phyloP scores from a whole-genome alignment of 805 yeast species.

The Dipodascus albidus region DNA sequence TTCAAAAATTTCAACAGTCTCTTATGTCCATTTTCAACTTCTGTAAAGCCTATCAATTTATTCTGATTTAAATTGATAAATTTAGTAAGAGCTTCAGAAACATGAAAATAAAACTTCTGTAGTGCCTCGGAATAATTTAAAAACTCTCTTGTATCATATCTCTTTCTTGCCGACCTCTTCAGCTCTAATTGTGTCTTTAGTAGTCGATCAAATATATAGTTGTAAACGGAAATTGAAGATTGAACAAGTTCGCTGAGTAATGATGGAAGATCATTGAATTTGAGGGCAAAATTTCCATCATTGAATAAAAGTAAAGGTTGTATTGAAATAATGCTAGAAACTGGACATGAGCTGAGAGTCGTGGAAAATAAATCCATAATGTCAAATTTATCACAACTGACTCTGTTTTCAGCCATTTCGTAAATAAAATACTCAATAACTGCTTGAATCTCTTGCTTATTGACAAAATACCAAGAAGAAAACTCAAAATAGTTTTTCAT shows the following conservation, averaged over 20 bases:
- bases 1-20: neutral
- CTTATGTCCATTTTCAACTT: neutral
- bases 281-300: neutral
- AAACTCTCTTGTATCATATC: neutral
- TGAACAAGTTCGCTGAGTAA: neutral
- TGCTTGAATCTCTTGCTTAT: neutral
- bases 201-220: neutral
- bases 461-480: neutral
- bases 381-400: neutral
- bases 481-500: neutral
- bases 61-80: no score
- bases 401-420: neutral
- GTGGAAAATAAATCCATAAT: neutral
- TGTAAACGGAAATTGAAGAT: neutral
- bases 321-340: neutral
- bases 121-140: neutral
- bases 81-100: neutral
- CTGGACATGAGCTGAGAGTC: neutral
- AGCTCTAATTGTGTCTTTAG: neutral
- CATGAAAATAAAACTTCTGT: neutral
- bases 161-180: neutral
- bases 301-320: neutral
- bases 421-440: neutral
- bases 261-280: neutral
- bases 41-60: neutral